A percentile compares a stretch with the other conserved stretches of the same genome.
phyloP scores from a whole-genome alignment of 2,329 filamentous ascomycete genomes.

The Fusarium nisikadoi region DNA sequence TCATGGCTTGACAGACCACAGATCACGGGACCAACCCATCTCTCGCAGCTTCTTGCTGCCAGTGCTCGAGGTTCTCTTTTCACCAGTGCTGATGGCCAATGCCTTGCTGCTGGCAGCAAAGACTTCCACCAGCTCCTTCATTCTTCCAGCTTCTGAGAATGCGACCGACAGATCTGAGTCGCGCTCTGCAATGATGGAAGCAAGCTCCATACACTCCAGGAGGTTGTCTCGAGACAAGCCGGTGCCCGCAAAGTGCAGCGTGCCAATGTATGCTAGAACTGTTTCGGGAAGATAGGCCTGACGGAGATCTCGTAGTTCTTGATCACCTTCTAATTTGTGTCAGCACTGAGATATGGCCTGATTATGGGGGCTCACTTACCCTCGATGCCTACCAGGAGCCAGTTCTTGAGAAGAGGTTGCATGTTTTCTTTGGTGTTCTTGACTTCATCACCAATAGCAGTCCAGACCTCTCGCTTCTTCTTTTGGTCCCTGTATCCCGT shows the following conservation, averaged over 20 bases:
- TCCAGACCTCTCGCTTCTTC: constrained; percentile 62
- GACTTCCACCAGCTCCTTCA: constrained; percentile 79
- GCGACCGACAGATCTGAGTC: constrained; percentile 72
- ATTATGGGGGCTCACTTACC: constrained; percentile 55
- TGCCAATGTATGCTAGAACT: constrained; percentile 83
- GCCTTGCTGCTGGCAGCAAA: constrained; percentile 83
- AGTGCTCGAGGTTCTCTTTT: constrained; percentile 62
- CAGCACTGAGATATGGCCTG: constrained; percentile 3
- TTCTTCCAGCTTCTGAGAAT: constrained; percentile 72
- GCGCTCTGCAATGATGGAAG: constrained; percentile 77
- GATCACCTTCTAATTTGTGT: constrained; percentile 61
- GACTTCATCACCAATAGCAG: constrained; percentile 64
- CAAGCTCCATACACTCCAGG: constrained; percentile 87
- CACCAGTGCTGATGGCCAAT: constrained; percentile 66
- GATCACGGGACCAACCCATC: constrained; percentile 70
- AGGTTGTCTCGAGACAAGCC: constrained; percentile 79
- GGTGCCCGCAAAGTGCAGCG: constrained; percentile 81
- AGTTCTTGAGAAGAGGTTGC: constrained; percentile 70
- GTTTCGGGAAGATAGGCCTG: constrained; percentile 86
- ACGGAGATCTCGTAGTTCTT: constrained; percentile 73
- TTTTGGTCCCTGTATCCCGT: constrained; percentile 47
- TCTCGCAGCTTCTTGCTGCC: constrained; percentile 70
- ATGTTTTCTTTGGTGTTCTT: constrained; percentile 66
- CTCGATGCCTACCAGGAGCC: constrained; percentile 67
- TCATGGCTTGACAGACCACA: constrained; percentile 65